Conservation (phyloP, 768 basidiomycete genomes). For the Panus rudis region DNA sequence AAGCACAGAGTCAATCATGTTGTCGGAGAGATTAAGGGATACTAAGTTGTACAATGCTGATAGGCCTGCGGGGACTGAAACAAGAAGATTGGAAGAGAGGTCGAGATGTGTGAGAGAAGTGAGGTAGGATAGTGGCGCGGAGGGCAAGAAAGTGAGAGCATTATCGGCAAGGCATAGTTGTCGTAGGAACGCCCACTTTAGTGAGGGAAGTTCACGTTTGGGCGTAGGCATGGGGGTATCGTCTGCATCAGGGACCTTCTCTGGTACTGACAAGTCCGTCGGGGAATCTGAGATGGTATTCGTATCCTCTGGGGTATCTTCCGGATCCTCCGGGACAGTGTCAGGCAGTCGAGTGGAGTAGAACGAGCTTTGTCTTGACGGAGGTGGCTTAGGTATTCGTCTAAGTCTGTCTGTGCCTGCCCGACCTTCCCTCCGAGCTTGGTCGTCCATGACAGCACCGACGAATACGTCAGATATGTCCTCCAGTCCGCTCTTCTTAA, state of each 20-base stretch:
- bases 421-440: constrained; percentile 54
- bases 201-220: constrained; percentile 41
- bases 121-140: constrained; percentile 57
- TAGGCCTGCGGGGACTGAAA: constrained; percentile 78
- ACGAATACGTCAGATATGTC: constrained; percentile 75
- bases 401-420: constrained; percentile 34
- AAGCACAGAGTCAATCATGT: constrained; percentile 94
- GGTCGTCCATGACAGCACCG: constrained; percentile 70
- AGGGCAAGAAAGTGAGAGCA: constrained; percentile 72
- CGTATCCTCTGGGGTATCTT: constrained; percentile 19
- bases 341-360: constrained; percentile 45
- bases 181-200: constrained; percentile 71
- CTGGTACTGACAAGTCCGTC: constrained; percentile 2
- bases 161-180: constrained; percentile 77
- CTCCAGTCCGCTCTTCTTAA: constrained; percentile 75
- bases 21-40: constrained; percentile 93
- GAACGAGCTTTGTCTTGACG: constrained; percentile 38
- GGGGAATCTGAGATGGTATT: background rate
- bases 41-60: constrained; percentile 68
- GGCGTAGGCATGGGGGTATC: constrained; percentile 25
- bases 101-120: constrained; percentile 77
- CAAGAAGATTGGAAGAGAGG: constrained; percentile 84
- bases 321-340: constrained; percentile 48
- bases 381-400: constrained; percentile 1
- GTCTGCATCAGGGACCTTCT: constrained; percentile 5